Percentiles rank a stretch among this genome's conserved stretches.
These are phyloP conservation scores for Dorcoceras hygrometricum DNA, from an alignment of 257 asterid species.

Conservation along the genomic window DNA sequence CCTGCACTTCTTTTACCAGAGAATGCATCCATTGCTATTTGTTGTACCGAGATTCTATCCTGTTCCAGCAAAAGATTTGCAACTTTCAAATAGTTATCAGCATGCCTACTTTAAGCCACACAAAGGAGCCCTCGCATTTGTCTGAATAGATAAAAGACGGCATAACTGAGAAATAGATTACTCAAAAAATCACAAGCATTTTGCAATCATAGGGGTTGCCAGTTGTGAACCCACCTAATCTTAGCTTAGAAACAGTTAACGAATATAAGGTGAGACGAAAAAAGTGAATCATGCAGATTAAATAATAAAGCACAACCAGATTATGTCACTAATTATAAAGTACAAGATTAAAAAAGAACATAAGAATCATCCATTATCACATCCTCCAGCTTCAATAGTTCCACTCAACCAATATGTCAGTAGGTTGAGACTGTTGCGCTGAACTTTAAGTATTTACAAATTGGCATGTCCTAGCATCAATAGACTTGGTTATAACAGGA, in stretches of 20 bases:
- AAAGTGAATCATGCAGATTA: conserved; percentile 7
- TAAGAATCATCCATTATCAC: neutral
- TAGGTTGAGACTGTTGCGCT: neutral
- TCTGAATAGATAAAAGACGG: neutral
- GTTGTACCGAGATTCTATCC: conserved; percentile 22
- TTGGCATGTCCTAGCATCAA: neutral
- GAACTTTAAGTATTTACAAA: neutral
- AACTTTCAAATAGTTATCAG: conserved; percentile 1
- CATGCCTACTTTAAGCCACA: neutral
- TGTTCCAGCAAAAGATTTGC: conserved; percentile 22
- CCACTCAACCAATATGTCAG: neutral
- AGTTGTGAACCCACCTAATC: neutral
- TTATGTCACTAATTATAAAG: too few relatives aligned
- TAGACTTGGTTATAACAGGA: neutral
- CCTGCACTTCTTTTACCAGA: conserved; percentile 44
- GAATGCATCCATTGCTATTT: conserved; percentile 41
- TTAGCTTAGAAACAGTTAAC: conserved; percentile 1
- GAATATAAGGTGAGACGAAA: neutral
- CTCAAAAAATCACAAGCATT: neutral
- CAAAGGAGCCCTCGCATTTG: neutral
- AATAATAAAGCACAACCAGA: neutral
- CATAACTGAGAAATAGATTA: neutral
- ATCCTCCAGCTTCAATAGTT: neutral
- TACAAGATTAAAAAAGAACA: too few relatives aligned
- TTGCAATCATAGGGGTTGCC: neutral